A percentile compares a stretch with the other conserved stretches of the same genome.
phyloP scores from a whole-genome alignment of 345 rosid species.

The Arabis hirsuta region DNA sequence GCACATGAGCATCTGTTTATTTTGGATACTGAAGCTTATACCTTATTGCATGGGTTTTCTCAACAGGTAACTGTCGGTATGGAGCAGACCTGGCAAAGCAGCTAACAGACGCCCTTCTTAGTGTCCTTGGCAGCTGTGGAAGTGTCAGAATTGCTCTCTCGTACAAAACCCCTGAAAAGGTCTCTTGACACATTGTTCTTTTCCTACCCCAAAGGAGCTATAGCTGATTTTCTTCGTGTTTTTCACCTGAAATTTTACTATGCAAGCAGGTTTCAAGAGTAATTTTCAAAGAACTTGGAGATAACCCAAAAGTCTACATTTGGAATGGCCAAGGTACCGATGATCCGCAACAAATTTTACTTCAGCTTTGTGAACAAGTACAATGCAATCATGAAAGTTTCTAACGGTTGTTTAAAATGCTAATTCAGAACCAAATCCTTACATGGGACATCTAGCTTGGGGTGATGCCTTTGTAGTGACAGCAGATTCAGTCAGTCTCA shows the following conservation, averaged over 20 bases:
- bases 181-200: conserved; percentile 34
- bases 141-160: conserved; percentile 87
- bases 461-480: conserved; percentile 96
- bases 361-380: conserved; percentile 19
- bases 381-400: conserved; percentile 5
- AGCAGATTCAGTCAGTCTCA: conserved; percentile 91
- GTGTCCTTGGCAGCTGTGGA: conserved; percentile 76
- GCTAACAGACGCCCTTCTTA: conserved; percentile 60
- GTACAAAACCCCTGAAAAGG: conserved; percentile 84
- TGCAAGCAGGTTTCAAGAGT: conserved; percentile 63
- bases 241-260: conserved; percentile 13
- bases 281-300: conserved; percentile 67
- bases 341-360: not conserved
- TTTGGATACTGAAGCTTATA: conserved; percentile 12
- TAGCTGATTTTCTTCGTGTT: not conserved
- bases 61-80: conserved; percentile 78
- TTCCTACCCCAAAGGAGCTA: not conserved
- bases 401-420: conserved; percentile 34
- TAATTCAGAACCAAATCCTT: conserved; percentile 81
- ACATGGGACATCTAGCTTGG: conserved; percentile 97
- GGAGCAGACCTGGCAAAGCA: conserved; percentile 86
- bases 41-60: not conserved
- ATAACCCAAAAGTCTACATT: conserved; percentile 81
- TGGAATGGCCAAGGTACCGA: conserved; percentile 92
- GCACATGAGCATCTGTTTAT: not conserved